A percentile compares a stretch with the other conserved stretches of the same genome.
phyloP scores from a whole-genome alignment of 2,329 filamentous ascomycete species.

The Calonectria pseudoreteaudii region DNA sequence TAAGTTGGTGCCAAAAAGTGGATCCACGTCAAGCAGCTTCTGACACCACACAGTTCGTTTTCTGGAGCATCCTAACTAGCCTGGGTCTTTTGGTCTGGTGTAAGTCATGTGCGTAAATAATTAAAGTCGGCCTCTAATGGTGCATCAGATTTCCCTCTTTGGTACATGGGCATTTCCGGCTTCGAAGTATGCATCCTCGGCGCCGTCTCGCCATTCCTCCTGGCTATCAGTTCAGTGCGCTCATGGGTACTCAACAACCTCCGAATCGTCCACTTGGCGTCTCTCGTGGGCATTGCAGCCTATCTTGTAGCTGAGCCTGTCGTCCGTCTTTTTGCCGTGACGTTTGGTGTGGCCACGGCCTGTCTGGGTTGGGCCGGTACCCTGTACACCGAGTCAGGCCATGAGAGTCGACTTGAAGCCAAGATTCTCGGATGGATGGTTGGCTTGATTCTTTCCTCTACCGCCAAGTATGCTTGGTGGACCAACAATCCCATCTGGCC shows the following conservation, averaged over 20 bases:
- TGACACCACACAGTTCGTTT: constrained; percentile 75
- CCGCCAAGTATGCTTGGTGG: constrained; percentile 91
- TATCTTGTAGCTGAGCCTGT: constrained; percentile 81
- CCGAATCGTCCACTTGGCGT: constrained; percentile 79
- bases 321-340: constrained; percentile 82
- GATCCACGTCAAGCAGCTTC: constrained; percentile 11
- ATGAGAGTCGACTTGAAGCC: constrained; percentile 81
- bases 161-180: constrained; percentile 99
- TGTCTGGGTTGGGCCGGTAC: constrained; percentile 88
- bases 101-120: constrained; percentile 61
- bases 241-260: constrained; percentile 76
- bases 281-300: constrained; percentile 81
- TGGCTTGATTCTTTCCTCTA: constrained; percentile 85
- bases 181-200: constrained; percentile 92
- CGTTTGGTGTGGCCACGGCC: constrained; percentile 82
- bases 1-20: constrained; percentile 57
- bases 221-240: constrained; percentile 78
- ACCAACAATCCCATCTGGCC: constrained; percentile 99
- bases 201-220: constrained; percentile 83
- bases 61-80: constrained; percentile 95
- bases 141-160: constrained; percentile 85
- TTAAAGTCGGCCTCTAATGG: constrained; percentile 30
- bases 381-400: constrained; percentile 80
- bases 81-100: constrained; percentile 93
- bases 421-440: constrained; percentile 84